These are phyloP conservation scores for Chlorella sp. DNA, from an alignment of 139 green algal species.

Conservation along the genomic window DNA sequence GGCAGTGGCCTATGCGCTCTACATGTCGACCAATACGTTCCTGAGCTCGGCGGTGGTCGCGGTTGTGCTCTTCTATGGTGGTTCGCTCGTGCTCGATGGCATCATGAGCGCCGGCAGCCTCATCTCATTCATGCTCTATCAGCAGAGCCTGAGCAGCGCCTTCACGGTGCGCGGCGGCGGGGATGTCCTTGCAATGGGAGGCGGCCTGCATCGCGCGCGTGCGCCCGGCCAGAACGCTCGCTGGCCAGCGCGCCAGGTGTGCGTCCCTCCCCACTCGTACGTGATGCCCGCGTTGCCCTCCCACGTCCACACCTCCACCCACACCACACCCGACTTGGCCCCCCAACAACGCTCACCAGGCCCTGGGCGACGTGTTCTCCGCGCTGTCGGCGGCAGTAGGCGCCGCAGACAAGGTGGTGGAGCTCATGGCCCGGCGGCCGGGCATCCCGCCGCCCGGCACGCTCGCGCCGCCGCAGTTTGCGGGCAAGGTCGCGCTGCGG, in stretches of 20 bases:
- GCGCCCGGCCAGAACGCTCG: neutral
- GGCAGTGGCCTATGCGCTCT: constrained; percentile 61
- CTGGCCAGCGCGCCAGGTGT: neutral
- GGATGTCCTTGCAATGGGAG: neutral
- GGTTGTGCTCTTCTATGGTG: constrained; percentile 65
- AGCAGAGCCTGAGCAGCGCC: constrained; percentile 65
- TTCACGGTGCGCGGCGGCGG: constrained; percentile 54
- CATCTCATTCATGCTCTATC: constrained; percentile 86
- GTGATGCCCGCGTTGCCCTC: too few species aligned
- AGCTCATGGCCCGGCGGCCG: constrained; percentile 62
- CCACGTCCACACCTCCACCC: too few species aligned
- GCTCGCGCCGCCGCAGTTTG: constrained; percentile 38
- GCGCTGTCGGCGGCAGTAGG: constrained; percentile 76
- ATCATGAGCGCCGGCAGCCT: constrained; percentile 56
- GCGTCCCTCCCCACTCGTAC: neutral
- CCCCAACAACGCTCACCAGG: constrained; percentile 18
- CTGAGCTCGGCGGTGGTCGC: constrained; percentile 64
- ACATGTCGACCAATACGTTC: constrained; percentile 72
- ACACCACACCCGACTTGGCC: too few species aligned
- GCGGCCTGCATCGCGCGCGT: neutral
- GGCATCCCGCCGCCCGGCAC: constrained; percentile 29
- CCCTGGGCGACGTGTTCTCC: constrained; percentile 79
- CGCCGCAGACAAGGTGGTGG: constrained; percentile 81
- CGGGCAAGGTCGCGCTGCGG: constrained; percentile 60
- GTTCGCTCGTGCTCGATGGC: constrained; percentile 59